phyloP scores from a whole-genome alignment of 768 basidiomycete genomes.

The Asterophora lycoperdoides region DNA sequence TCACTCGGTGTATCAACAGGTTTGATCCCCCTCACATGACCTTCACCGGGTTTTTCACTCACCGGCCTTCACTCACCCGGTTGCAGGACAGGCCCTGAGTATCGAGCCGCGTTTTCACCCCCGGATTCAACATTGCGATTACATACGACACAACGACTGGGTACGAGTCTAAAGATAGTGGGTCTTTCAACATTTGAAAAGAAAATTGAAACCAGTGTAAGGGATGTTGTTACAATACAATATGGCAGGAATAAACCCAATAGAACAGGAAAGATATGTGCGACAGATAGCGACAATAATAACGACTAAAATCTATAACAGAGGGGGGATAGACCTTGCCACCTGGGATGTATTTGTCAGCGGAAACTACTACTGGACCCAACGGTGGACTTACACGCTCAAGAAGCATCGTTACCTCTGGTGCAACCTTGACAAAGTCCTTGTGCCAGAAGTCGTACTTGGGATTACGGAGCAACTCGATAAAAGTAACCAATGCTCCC shows the following conservation, averaged over 20 bases:
- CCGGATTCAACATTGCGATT: too few species aligned
- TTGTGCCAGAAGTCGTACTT: conserved; percentile 92
- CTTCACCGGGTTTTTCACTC: too few species aligned
- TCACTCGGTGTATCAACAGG: too few species aligned
- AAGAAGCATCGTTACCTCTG: conserved; percentile 80
- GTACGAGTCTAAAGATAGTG: neutral
- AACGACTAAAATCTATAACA: conserved; percentile 66
- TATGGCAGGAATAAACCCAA: conserved; percentile 61
- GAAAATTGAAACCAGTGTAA: conserved; percentile 53
- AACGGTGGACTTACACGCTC: conserved; percentile 60
- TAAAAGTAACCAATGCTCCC: conserved; percentile 92
- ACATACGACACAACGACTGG: too few species aligned
- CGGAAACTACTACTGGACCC: conserved; percentile 7
- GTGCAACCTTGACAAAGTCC: conserved; percentile 78
- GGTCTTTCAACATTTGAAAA: conserved; percentile 39
- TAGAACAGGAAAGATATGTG: conserved; percentile 67
- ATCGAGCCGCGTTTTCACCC: too few species aligned
- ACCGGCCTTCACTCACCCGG: too few species aligned
- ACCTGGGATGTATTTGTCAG: conserved; percentile 41
- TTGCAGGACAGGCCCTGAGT: too few species aligned
- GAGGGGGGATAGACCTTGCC: conserved; percentile 67
- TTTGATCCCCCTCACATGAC: too few species aligned
- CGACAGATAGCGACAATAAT: conserved; percentile 74
- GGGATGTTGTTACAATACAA: conserved; percentile 82
- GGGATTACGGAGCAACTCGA: conserved; percentile 85